Evolutionary conservation across 805 yeast species (phyloP).

Genomic region (Sugiyamaella qingdaonensis): DNA sequence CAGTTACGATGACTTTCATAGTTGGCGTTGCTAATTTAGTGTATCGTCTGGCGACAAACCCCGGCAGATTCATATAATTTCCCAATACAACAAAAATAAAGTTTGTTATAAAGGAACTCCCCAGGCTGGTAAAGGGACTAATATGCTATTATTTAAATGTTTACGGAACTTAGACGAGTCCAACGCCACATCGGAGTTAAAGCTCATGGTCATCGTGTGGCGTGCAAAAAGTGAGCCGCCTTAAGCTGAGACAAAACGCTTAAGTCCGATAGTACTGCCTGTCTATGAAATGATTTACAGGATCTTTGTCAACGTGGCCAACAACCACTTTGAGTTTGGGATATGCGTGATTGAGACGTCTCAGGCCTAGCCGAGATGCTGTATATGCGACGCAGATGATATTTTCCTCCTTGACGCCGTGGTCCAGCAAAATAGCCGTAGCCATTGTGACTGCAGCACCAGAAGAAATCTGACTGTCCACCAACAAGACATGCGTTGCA

Average conservation of each 20-base stretch:
- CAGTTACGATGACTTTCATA: constrained; percentile 10
- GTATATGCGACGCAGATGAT: constrained; percentile 67
- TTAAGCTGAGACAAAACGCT: neutral
- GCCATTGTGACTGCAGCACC: constrained; percentile 98
- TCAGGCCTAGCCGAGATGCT: constrained; percentile 74
- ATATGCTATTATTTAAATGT: neutral
- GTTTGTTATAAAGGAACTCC: neutral
- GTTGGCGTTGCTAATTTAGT: neutral
- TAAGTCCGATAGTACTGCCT: constrained; percentile 70
- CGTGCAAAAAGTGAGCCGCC: neutral
- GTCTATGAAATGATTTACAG: constrained; percentile 68
- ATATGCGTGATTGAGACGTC: constrained; percentile 71
- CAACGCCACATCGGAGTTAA: too few relatives aligned
- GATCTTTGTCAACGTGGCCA: constrained; percentile 55
- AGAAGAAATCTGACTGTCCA: constrained; percentile 84
- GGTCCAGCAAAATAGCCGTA: constrained; percentile 78
- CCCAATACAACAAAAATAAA: neutral
- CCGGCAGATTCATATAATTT: neutral
- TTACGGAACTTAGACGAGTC: too few relatives aligned
- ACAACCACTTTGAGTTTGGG: constrained; percentile 63
- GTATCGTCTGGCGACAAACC: neutral
- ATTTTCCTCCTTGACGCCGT: constrained; percentile 57
- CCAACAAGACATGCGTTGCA: constrained; percentile 50
- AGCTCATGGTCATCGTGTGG: neutral
- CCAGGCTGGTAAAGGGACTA: neutral